Conservation (phyloP, 257 asterid species). For the Solanum dulcamara region DNA sequence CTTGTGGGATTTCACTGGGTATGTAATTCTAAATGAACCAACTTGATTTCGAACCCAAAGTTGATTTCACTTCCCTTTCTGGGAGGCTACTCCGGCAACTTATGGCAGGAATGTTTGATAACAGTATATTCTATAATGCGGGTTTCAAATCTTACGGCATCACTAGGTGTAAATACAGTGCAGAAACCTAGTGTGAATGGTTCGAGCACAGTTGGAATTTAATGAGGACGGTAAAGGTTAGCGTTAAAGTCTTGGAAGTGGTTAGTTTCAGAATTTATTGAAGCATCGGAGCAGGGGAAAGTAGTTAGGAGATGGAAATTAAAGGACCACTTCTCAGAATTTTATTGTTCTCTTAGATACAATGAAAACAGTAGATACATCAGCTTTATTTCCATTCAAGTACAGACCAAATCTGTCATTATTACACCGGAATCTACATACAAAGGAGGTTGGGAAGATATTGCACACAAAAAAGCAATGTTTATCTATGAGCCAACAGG, state of each 20-base stretch:
- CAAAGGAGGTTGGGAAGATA: not conserved
- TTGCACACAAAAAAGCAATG: not conserved
- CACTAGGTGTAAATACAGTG: not conserved
- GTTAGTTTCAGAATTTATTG: not conserved
- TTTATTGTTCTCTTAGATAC: not conserved
- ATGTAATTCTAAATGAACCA: not conserved
- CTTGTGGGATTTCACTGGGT: not conserved
- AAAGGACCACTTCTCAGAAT: not conserved
- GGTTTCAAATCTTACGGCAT: not conserved
- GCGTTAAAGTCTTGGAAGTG: not conserved
- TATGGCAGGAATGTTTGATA: not conserved
- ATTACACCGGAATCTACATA: not conserved
- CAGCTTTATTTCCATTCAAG: not conserved
- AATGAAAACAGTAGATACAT: not conserved
- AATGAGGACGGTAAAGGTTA: not conserved
- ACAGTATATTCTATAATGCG: not conserved
- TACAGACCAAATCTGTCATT: not conserved
- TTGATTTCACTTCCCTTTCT: not conserved
- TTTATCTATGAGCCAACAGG: not conserved
- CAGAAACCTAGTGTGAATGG: not conserved
- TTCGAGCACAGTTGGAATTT: not conserved
- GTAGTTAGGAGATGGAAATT: not conserved
- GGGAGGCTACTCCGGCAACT: not conserved
- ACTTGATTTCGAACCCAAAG: not conserved
- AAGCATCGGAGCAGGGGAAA: not conserved